phyloP scores from a whole-genome alignment of 2,329 filamentous ascomycete species.

The Phaeosphaeriaceae sp. region DNA sequence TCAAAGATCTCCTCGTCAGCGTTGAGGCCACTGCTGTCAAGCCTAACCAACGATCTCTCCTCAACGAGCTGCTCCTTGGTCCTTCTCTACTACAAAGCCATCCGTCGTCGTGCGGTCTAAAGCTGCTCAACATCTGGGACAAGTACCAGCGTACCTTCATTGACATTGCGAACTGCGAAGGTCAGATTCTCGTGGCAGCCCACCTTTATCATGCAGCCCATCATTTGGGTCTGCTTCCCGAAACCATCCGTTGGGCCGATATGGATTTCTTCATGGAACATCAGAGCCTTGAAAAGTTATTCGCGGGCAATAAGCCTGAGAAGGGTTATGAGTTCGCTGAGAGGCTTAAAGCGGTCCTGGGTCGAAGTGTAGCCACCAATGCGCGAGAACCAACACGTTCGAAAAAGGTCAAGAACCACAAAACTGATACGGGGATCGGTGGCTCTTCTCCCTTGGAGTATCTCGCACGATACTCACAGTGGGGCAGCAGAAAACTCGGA shows the following conservation, averaged over 20 bases:
- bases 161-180: background rate
- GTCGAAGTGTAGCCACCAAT: background rate
- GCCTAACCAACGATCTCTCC: too few relatives aligned
- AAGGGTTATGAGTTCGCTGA: background rate
- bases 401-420: too few relatives aligned
- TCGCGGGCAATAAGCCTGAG: background rate
- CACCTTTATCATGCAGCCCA: conserved; percentile 11
- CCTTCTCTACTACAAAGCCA: background rate
- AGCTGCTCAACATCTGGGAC: background rate
- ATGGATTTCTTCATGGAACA: background rate
- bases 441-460: too few relatives aligned
- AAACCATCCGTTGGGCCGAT: background rate
- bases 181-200: background rate
- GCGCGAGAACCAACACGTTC: too few relatives aligned
- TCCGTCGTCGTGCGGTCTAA: background rate
- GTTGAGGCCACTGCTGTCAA: too few relatives aligned
- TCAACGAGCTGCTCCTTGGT: too few relatives aligned
- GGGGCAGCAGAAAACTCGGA: too few relatives aligned
- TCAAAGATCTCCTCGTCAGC: too few relatives aligned
- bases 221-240: background rate
- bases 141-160: background rate
- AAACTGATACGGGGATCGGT: too few relatives aligned
- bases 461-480: too few relatives aligned
- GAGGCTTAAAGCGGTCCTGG: background rate
- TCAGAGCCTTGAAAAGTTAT: background rate